phyloP scores from a whole-genome alignment of 768 basidiomycete species.

The Tephrocybe rancida region DNA sequence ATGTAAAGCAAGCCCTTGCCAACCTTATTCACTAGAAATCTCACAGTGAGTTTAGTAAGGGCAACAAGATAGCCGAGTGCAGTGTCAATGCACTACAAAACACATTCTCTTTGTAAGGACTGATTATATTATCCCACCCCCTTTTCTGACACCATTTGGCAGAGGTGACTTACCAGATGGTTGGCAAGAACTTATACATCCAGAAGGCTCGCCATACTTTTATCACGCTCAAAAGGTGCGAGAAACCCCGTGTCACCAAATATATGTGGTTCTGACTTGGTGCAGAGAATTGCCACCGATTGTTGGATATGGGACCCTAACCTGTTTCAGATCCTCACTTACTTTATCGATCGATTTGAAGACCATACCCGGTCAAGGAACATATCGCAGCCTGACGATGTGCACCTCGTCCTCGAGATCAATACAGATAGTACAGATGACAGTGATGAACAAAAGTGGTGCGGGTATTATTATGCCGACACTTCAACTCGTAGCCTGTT shows the following conservation, averaged over 20 bases:
- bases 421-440: no score
- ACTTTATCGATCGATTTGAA: slow-evolving; percentile 2
- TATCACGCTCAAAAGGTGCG: slow-evolving; percentile 3
- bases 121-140: not conserved
- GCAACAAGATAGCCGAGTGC: not conserved
- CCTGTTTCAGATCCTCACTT: not conserved
- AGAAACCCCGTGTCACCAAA: not conserved
- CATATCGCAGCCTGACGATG: not conserved
- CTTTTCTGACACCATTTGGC: not conserved
- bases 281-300: slow-evolving; percentile 8
- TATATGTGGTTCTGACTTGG: not conserved
- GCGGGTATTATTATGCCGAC: slow-evolving; percentile 5
- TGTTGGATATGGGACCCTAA: slow-evolving; percentile 4
- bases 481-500: not conserved
- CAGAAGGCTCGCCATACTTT: slow-evolving; percentile 11
- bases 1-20: not conserved
- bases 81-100: not conserved
- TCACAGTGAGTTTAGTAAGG: not conserved
- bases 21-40: not conserved
- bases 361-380: slow-evolving; percentile 2
- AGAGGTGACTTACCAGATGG: slow-evolving; percentile 8
- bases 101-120: slow-evolving; percentile 4
- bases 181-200: slow-evolving; percentile 10
- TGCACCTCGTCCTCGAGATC: slow-evolving; percentile 3
- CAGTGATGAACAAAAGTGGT: not conserved